These are phyloP conservation scores for Penicillium sp. DNA, from an alignment of 2,329 filamentous ascomycete genomes.

Conservation along the genomic window DNA sequence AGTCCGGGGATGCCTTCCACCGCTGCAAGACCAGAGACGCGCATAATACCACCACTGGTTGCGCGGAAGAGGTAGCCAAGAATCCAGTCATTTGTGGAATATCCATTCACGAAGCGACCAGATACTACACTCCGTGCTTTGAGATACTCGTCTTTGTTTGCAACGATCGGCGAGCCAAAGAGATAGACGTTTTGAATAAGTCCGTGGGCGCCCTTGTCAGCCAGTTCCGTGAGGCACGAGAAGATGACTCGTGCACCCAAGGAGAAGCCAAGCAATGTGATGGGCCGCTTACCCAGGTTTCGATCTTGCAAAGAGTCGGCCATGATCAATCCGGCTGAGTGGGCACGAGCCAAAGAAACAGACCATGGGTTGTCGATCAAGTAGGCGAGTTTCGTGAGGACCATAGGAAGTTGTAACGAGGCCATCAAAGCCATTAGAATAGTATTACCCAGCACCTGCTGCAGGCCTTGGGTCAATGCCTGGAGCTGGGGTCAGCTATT, in stretches of 20 bases:
- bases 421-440: conserved; percentile 90
- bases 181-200: conserved; percentile 94
- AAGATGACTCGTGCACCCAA: conserved; percentile 91
- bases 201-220: conserved; percentile 80
- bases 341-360: conserved; percentile 90
- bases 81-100: conserved; percentile 96
- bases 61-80: conserved; percentile 92
- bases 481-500: conserved; percentile 46
- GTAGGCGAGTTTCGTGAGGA: conserved; percentile 91
- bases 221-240: conserved; percentile 84
- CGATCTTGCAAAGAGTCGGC: conserved; percentile 92
- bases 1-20: conserved; percentile 77
- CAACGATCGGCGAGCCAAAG: conserved; percentile 89
- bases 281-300: conserved; percentile 85
- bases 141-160: conserved; percentile 87
- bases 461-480: conserved; percentile 93
- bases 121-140: conserved; percentile 80
- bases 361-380: conserved; percentile 98
- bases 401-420: conserved; percentile 86
- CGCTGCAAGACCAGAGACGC: conserved; percentile 79
- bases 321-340: conserved; percentile 84
- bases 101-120: conserved; percentile 94
- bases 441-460: conserved; percentile 91
- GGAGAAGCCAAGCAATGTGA: conserved; percentile 94
- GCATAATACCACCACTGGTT: conserved; percentile 88